Evolutionary conservation across 116 monocot genomes (phyloP).

Genomic region (Zostera marina): DNA sequence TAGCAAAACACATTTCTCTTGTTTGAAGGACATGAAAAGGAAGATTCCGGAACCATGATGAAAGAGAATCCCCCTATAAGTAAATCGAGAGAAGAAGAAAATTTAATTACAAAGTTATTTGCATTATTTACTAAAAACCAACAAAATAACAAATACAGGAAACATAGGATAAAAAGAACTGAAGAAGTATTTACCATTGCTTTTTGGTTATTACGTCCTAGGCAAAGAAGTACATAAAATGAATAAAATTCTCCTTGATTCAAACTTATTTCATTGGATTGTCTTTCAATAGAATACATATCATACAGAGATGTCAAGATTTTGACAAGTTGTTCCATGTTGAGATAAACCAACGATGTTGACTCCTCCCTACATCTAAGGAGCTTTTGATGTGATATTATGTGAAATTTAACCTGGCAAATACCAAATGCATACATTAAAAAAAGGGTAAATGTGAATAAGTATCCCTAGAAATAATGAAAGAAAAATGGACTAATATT

Average conservation of each 20-base stretch:
- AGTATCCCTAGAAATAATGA: background rate
- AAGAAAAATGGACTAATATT: background rate
- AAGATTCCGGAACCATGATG: constrained; percentile 60
- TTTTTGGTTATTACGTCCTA: constrained; percentile 44
- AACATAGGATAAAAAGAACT: background rate
- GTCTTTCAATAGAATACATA: constrained; percentile 44
- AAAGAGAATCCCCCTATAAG: constrained; percentile 45
- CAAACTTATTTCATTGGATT: constrained; percentile 20
- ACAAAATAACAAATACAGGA: background rate
- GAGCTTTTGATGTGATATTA: constrained; percentile 65
- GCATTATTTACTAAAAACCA: background rate
- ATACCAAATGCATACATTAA: background rate
- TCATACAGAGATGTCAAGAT: constrained; percentile 59
- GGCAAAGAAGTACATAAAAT: constrained; percentile 77
- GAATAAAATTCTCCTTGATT: constrained; percentile 83
- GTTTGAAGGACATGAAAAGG: constrained; percentile 40
- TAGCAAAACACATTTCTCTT: constrained; percentile 66
- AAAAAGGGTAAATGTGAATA: background rate
- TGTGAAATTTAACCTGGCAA: constrained; percentile 70
- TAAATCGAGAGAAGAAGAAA: background rate
- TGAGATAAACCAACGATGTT: constrained; percentile 64
- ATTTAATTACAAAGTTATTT: background rate
- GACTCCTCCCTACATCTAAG: constrained; percentile 20
- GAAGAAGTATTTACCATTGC: constrained; percentile 28
- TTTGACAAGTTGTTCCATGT: constrained; percentile 89